Evolutionary conservation across 2,329 filamentous ascomycete species (phyloP).

Genomic region (Ilyonectria robusta): DNA sequence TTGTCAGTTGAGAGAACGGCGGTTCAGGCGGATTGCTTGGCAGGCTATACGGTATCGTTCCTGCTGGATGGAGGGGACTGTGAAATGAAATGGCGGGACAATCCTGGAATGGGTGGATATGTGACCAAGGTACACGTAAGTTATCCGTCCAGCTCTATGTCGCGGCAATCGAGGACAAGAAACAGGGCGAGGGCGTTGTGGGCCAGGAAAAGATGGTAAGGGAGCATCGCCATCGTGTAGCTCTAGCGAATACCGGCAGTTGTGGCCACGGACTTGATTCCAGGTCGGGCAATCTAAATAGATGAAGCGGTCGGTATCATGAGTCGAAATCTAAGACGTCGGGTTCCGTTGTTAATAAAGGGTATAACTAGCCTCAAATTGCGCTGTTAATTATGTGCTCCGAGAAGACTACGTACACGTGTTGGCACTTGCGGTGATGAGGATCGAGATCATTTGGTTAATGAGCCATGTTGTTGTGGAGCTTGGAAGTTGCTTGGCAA

Average conservation of each 20-base stretch:
- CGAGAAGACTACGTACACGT: background rate
- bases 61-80: background rate
- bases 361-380: background rate
- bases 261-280: background rate
- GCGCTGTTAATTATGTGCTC: background rate
- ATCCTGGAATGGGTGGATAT: background rate
- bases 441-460: background rate
- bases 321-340: slow-evolving; percentile 7
- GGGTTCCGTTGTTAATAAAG: slow-evolving; percentile 9
- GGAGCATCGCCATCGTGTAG: background rate
- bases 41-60: background rate
- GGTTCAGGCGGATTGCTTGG: background rate
- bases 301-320: slow-evolving; percentile 14
- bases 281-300: slow-evolving; percentile 19
- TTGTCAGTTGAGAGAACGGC: slow-evolving; percentile 1
- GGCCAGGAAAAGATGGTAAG: too few relatives aligned
- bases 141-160: background rate
- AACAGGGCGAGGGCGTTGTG: background rate
- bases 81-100: slow-evolving; percentile 19
- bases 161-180: background rate
- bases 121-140: background rate
- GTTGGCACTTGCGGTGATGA: background rate
- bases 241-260: background rate
- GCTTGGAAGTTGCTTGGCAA: background rate
- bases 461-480: background rate